These are phyloP conservation scores for Globisporangium camurandrum DNA, from an alignment of 352 stramenopile species.

Conservation along the genomic window DNA sequence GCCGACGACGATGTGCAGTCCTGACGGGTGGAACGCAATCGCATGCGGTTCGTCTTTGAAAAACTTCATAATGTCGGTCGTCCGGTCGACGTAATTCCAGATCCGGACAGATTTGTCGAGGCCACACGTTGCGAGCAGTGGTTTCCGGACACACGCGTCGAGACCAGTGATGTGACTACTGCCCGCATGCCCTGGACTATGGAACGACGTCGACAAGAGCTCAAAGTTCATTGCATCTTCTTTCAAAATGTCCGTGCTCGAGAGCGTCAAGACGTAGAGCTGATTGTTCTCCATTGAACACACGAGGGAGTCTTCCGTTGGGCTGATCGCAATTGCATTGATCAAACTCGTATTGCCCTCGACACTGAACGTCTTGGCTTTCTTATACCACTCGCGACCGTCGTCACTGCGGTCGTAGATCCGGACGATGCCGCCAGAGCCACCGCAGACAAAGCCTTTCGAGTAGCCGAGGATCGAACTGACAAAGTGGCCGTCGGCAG, in stretches of 20 bases:
- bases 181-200: constrained; percentile 46
- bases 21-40: constrained; percentile 89
- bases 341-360: constrained; percentile 78
- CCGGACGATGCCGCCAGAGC: constrained; percentile 61
- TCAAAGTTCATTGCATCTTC: constrained; percentile 93
- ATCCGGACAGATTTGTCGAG: constrained; percentile 88
- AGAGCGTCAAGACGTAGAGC: constrained; percentile 86
- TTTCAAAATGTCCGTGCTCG: constrained; percentile 89
- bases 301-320: constrained; percentile 85
- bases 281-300: constrained; percentile 87
- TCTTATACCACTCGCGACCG: constrained; percentile 86
- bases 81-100: constrained; percentile 93
- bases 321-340: constrained; percentile 79
- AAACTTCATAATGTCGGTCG: constrained; percentile 86
- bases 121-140: constrained; percentile 85
- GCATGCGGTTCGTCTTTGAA: constrained; percentile 88
- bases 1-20: constrained; percentile 83
- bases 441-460: constrained; percentile 85
- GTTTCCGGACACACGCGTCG: constrained; percentile 90
- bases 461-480: constrained; percentile 83
- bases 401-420: constrained; percentile 86
- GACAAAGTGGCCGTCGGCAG: constrained; percentile 74
- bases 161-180: constrained; percentile 86
- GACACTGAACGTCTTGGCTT: constrained; percentile 84
- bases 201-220: constrained; percentile 83